phyloP scores from a whole-genome alignment of 345 rosid genomes.

The Nephelium lappaceum region DNA sequence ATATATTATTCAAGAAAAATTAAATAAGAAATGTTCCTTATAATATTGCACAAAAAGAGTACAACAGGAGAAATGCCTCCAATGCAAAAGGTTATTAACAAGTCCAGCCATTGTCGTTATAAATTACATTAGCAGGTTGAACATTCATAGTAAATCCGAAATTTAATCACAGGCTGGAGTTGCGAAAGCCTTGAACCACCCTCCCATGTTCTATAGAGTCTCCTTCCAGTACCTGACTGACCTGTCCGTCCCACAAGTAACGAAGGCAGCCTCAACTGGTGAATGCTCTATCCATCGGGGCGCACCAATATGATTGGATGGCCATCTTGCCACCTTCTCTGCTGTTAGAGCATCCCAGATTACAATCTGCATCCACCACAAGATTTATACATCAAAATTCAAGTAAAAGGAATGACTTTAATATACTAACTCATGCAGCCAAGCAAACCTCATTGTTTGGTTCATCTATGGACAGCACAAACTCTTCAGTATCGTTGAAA shows the following conservation, averaged over 20 bases:
- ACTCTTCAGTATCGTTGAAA: slow-evolving; percentile 81
- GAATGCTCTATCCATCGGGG: slow-evolving; percentile 89
- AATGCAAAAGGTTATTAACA: not conserved
- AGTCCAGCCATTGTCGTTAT: no score
- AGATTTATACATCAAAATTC: slow-evolving; percentile 6
- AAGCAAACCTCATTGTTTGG: slow-evolving; percentile 57
- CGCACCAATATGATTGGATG: slow-evolving; percentile 71
- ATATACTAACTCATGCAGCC: not conserved
- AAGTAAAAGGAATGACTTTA: not conserved
- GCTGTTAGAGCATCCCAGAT: slow-evolving; percentile 80
- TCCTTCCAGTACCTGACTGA: slow-evolving; percentile 68
- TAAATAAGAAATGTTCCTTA: no score
- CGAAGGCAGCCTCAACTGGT: slow-evolving; percentile 64
- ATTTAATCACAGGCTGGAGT: not conserved
- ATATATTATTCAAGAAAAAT: no score
- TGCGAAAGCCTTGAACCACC: no score
- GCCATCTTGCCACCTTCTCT: slow-evolving; percentile 75
- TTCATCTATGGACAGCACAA: slow-evolving; percentile 68
- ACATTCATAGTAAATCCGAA: no score
- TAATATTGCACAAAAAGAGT: not conserved
- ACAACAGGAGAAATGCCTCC: not conserved
- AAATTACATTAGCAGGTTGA: no score
- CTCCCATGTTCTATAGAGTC: slow-evolving; percentile 21
- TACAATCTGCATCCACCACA: slow-evolving; percentile 54
- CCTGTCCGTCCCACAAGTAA: slow-evolving; percentile 65